These are phyloP conservation scores for Macadamia integrifolia DNA, from an alignment of 164 flowering plant species.

Conservation along the genomic window DNA sequence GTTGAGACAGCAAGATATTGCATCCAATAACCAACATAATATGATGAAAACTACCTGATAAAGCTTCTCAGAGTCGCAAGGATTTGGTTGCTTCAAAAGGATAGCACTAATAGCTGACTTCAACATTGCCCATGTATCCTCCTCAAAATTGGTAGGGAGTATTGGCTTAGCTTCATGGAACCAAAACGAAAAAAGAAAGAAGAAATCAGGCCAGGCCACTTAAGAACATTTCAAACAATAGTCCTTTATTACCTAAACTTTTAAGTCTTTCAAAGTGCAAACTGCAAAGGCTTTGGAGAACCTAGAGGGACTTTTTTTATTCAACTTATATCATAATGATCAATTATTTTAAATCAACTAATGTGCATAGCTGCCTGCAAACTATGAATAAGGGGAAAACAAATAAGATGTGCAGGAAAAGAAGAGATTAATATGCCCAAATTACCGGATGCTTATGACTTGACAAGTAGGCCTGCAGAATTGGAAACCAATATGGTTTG, in stretches of 20 bases:
- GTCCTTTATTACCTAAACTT: background rate
- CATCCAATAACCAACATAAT: background rate
- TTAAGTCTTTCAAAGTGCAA: background rate
- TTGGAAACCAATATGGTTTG: no score
- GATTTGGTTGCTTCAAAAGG: constrained; percentile 80
- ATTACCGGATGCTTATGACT: no score
- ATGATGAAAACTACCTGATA: constrained; percentile 51
- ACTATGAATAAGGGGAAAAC: no score
- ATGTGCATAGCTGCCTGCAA: no score
- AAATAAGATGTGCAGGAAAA: no score
- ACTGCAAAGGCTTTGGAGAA: background rate
- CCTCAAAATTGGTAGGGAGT: constrained; percentile 83
- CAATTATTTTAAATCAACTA: no score
- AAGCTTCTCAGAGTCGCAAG: constrained; percentile 83
- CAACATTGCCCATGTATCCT: constrained; percentile 85
- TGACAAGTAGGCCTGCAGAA: no score
- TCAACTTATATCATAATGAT: no score
- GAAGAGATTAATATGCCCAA: no score
- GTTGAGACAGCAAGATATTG: background rate
- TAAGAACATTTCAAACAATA: background rate
- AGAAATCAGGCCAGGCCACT: background rate
- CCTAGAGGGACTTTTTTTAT: no score
- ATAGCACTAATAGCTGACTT: constrained; percentile 91
- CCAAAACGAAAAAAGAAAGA: constrained; percentile 5
- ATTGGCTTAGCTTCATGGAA: constrained; percentile 67